Evolutionary conservation across 2,329 filamentous ascomycete genomes (phyloP), one percentile per base, ranked within the genome.

Genomic region (Daldinia sp.): DNA sequence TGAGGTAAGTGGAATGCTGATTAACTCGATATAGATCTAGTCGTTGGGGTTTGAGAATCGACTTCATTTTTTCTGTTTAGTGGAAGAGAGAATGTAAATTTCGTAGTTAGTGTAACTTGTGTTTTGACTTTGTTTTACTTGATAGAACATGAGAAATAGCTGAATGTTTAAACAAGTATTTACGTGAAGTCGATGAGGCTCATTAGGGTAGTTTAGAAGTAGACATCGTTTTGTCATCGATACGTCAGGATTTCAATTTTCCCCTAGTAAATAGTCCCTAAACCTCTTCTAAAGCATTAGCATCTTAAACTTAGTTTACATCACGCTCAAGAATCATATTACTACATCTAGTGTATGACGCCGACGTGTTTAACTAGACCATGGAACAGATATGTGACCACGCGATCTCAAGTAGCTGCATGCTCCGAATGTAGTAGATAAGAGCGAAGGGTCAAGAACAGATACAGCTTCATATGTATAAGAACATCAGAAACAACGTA

Each of bases 231-330:
- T 35, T 50, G 37, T 26, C 53, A 63, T 44, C 35, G 0, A 7
- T 50, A 66, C 50, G 54, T 69, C 60, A 60, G 53, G 35, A 60
- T 50, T 30, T 60, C 13, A 39, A 51, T 33, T 33, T 18, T n/a
- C n/a, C 3, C 30, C 10, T 23, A 20, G 10, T 12, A 23, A 23
- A 44, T 44, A 20, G 7, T 20, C 18, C 18, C 13, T 3, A 12
- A 18, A 5, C 18, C 5, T 44, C n/a, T 44, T 44, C 18, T 2
- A 6, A 44, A 18, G 9, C n/a, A 23, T 4, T 6, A 4, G 13
- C 12, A 5, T 46, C 41, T 20, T 39, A 13, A 39, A 39, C 12
- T 3, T 39, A 39, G 13, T 15, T 1, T 39, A 39, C 35, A 39
- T 39, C 13, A 15, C 13, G 12, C 3, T 15, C 15, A 15, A 3